Conservation (phyloP, 2,329 filamentous ascomycete genomes). For the Diaporthe citriasiana region DNA sequence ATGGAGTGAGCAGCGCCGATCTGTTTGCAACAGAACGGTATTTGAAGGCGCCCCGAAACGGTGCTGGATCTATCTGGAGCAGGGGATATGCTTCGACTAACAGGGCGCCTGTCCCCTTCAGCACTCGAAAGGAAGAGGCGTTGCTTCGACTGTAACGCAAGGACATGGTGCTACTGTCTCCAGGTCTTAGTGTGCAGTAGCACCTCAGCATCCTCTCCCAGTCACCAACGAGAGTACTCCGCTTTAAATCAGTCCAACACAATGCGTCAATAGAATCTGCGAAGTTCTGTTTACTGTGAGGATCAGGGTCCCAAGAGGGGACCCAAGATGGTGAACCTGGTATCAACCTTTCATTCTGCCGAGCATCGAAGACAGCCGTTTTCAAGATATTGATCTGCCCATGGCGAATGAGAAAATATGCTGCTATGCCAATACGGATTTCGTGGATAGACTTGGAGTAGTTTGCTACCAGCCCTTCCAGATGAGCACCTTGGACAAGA, state of each 20-base stretch:
- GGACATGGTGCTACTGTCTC: background rate
- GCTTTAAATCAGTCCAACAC: background rate
- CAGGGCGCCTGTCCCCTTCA: background rate
- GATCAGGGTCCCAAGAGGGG: background rate
- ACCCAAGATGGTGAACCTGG: slow-evolving; percentile 6
- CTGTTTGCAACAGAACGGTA: background rate
- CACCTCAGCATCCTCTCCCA: no score
- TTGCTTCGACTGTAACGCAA: no score
- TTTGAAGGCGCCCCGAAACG: background rate
- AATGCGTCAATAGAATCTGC: background rate
- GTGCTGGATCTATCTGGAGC: background rate
- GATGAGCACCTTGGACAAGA: background rate
- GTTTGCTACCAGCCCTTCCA: background rate
- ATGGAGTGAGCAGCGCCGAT: background rate
- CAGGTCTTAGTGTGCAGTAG: background rate
- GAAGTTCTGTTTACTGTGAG: no score
- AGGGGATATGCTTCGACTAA: background rate
- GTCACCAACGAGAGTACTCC: no score
- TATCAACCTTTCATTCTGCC: background rate
- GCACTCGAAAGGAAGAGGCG: background rate
- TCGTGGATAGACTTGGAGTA: background rate
- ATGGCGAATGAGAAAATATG: background rate
- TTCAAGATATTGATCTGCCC: background rate
- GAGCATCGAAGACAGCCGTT: background rate
- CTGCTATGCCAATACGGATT: background rate